phyloP scores from a whole-genome alignment of 352 stramenopile genomes.

The Phytophthora idaei region DNA sequence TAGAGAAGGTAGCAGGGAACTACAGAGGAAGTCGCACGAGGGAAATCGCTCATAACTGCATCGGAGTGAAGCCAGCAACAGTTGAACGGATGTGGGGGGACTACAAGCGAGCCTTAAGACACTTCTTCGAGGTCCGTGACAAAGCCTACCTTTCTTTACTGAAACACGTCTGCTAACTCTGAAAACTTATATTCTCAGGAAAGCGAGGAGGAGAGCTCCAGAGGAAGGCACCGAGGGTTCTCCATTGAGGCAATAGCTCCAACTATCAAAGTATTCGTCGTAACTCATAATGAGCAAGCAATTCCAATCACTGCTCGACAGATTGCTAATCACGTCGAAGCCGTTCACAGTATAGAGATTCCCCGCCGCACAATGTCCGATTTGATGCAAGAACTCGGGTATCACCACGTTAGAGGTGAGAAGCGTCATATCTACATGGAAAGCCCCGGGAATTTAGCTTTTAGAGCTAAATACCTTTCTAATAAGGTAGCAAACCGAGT shows the following conservation, averaged over 20 bases:
- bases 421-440: conserved; percentile 29
- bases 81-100: not conserved
- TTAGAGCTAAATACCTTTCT: conserved; percentile 10
- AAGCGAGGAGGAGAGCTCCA: not conserved
- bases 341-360: not conserved
- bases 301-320: conserved; percentile 15
- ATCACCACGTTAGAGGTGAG: conserved; percentile 17
- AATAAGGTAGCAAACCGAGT: conserved; percentile 26
- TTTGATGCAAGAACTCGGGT: conserved; percentile 12
- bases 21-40: not conserved
- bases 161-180: not conserved
- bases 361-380: conserved; percentile 3
- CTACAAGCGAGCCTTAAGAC: not conserved
- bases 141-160: not conserved
- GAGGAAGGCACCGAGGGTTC: not conserved
- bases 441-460: conserved; percentile 8
- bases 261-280: not conserved
- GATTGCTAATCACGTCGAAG: conserved; percentile 7
- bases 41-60: not conserved
- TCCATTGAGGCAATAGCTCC: not conserved
- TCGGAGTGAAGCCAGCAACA: not conserved
- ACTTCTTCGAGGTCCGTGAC: not conserved
- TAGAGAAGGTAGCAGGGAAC: not conserved
- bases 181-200: not conserved
- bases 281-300: conserved; percentile 12